A percentile compares a stretch with the other conserved stretches of the same genome.
phyloP scores from a whole-genome alignment of 2,329 filamentous ascomycete genomes.

The Claviceps cyperi region DNA sequence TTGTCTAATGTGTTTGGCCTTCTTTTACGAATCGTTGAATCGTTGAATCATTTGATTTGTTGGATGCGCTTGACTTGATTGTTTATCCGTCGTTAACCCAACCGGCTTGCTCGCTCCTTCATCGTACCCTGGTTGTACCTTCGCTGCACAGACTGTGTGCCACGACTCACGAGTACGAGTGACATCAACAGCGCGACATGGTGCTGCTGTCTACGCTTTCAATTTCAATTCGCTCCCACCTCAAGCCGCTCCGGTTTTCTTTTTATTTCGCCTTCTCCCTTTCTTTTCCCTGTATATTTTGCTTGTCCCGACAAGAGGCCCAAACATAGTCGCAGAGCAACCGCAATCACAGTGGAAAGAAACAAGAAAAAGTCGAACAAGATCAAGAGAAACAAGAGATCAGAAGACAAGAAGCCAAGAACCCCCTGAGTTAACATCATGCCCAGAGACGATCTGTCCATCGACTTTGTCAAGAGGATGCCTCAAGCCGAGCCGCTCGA shows the following conservation, averaged over 20 bases:
- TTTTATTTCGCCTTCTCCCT: no score
- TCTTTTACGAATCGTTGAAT: no score
- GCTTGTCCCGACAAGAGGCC: neutral
- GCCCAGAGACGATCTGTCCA: slow-evolving; percentile 60
- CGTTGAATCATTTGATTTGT: no score
- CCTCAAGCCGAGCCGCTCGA: slow-evolving; percentile 47
- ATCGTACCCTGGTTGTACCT: neutral
- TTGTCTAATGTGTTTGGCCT: no score
- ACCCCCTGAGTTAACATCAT: slow-evolving; percentile 43
- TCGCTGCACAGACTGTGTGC: neutral
- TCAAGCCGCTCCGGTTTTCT: no score
- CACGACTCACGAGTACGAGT: neutral
- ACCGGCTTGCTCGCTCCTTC: no score
- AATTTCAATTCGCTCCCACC: neutral
- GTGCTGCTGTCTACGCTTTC: neutral
- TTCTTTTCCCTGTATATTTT: neutral
- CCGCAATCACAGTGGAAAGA: neutral
- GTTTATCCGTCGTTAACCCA: no score
- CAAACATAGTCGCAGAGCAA: neutral
- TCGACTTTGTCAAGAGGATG: slow-evolving; percentile 56
- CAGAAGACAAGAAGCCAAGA: neutral
- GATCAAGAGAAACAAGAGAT: no score
- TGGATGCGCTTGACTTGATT: no score
- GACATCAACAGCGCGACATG: neutral
- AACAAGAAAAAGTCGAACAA: neutral